Evolutionary conservation across 73 alveolate genomes (phyloP).

Genomic region (Stentor roeselii): DNA sequence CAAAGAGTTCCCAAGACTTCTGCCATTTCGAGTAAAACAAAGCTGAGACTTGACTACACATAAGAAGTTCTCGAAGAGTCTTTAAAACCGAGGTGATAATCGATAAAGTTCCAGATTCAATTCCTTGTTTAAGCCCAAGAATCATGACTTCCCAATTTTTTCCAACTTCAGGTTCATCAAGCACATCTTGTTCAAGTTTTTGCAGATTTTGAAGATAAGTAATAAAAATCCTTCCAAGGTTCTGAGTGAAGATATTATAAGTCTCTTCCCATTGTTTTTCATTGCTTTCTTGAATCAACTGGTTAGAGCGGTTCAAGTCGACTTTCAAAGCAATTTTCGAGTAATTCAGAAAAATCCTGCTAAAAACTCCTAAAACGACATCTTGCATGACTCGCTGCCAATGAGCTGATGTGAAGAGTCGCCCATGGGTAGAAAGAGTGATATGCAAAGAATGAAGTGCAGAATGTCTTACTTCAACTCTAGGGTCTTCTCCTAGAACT

Average conservation of each 20-base stretch:
- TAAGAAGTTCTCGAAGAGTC: conserved; percentile 12
- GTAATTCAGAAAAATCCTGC: not conserved
- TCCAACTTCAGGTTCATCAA: not conserved
- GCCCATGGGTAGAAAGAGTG: conserved; percentile 44
- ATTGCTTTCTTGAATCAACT: not conserved
- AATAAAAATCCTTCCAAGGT: conserved; percentile 19
- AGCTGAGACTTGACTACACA: not conserved
- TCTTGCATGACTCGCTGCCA: conserved; percentile 38
- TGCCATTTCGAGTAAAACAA: conserved; percentile 16
- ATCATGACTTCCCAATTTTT: conserved; percentile 15
- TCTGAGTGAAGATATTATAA: conserved; percentile 31
- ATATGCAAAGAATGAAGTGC: conserved; percentile 39
- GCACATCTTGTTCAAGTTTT: conserved; percentile 29
- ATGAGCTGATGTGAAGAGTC: not conserved
- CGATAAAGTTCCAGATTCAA: conserved; percentile 15
- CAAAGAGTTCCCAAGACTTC: not conserved
- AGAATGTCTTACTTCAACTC: conserved; percentile 49
- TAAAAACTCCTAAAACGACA: not conserved
- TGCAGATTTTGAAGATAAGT: not conserved
- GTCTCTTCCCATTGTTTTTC: conserved; percentile 63
- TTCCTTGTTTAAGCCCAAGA: not conserved
- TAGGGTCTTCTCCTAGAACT: conserved; percentile 38
- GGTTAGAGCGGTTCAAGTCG: not conserved
- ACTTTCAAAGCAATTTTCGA: not conserved
- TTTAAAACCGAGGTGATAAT: conserved; percentile 24